Conservation (phyloP, 2,329 filamentous ascomycete species). For the Cercospora sp. region DNA sequence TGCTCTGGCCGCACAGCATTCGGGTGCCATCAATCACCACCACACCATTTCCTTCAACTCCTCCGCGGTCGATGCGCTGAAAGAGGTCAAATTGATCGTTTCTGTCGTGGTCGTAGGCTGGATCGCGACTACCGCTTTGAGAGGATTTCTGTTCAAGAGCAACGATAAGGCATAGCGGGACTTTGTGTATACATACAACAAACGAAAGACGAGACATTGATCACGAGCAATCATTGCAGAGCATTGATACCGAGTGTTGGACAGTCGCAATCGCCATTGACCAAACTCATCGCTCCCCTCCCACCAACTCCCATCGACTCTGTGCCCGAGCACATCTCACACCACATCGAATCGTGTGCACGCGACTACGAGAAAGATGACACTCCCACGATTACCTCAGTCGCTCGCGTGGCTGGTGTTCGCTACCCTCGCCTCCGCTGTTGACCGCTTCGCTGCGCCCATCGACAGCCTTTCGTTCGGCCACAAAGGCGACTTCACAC, state of each 20-base stretch:
- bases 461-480: conserved; percentile 67
- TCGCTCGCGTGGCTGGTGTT: conserved; percentile 31
- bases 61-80: conserved; percentile 50
- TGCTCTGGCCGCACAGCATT: conserved; percentile 36
- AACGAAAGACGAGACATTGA: conserved; percentile 1
- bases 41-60: conserved; percentile 55
- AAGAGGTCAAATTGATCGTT: conserved; percentile 54
- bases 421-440: conserved; percentile 29
- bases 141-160: conserved; percentile 25
- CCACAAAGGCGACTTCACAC: conserved; percentile 66
- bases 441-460: conserved; percentile 23
- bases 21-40: conserved; percentile 44
- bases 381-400: conserved; percentile 13
- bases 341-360: neutral
- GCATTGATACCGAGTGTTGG: neutral
- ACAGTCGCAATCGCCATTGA: neutral
- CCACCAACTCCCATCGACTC: neutral
- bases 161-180: conserved; percentile 14
- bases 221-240: neutral
- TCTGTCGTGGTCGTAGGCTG: conserved; percentile 48
- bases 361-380: neutral
- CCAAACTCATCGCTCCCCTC: neutral
- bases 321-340: neutral
- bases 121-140: conserved; percentile 34
- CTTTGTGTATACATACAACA: neutral